Evolutionary conservation across 1,139 yeast genomes (phyloP).

Genomic region (Kodamaea sp.): DNA sequence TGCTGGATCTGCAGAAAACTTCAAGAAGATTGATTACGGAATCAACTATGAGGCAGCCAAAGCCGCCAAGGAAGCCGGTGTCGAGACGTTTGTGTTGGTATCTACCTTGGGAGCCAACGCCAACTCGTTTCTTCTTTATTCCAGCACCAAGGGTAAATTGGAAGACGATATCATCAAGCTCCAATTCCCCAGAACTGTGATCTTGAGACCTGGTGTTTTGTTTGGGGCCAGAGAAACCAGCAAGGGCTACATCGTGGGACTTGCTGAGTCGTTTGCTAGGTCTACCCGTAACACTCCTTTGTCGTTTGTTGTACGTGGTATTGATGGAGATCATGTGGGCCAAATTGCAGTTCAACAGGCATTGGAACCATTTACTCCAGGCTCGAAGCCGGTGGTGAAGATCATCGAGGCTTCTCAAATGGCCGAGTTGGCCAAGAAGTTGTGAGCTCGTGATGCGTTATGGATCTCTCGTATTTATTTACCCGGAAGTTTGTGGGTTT

Average conservation of each 20-base stretch:
- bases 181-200: constrained; percentile 64
- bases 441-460: too few species aligned
- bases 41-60: constrained; percentile 63
- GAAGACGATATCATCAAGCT: constrained; percentile 60
- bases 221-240: constrained; percentile 55
- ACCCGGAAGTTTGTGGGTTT: too few species aligned
- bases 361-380: constrained; percentile 14
- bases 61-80: constrained; percentile 68
- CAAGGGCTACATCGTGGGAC: constrained; percentile 36
- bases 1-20: constrained; percentile 71
- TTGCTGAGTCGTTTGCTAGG: constrained; percentile 12
- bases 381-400: too few species aligned
- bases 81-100: constrained; percentile 62
- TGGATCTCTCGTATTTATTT: too few species aligned
- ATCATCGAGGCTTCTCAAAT: too few species aligned
- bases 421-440: too few species aligned
- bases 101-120: constrained; percentile 61
- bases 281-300: background rate
- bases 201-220: constrained; percentile 69
- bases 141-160: constrained; percentile 62
- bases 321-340: constrained; percentile 52
- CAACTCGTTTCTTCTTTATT: constrained; percentile 52
- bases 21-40: constrained; percentile 69
- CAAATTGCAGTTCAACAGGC: constrained; percentile 42
- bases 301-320: constrained; percentile 27